Evolutionary conservation across 2,329 filamentous ascomycete species (phyloP).

Genomic region (Penicillium hordei): DNA sequence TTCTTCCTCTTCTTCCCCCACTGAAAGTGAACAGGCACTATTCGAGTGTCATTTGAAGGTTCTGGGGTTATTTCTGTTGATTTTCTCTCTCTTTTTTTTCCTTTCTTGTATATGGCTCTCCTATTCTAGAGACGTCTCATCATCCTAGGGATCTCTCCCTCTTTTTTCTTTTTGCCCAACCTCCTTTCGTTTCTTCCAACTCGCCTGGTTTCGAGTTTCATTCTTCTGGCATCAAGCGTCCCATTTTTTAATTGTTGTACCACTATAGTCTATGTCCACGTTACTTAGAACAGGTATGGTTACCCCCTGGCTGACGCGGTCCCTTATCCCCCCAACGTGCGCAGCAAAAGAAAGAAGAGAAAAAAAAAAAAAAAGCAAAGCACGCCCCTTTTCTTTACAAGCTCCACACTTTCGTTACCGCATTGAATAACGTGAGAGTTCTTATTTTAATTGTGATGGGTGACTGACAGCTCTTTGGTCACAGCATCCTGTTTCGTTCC

Average conservation of each 20-base stretch:
- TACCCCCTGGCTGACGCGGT: constrained; percentile 25
- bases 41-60: constrained; percentile 33
- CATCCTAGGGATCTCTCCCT: constrained; percentile 21
- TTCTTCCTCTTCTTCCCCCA: constrained; percentile 7
- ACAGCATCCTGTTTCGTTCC: constrained; percentile 21
- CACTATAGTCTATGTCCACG: constrained; percentile 33
- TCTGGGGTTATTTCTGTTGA: constrained; percentile 22
- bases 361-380: constrained; percentile 15
- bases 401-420: not conserved
- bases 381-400: constrained; percentile 6
- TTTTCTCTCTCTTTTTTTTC: constrained; percentile 12
- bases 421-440: constrained; percentile 4
- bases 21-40: constrained; percentile 23
- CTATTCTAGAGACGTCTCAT: constrained; percentile 28
- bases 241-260: constrained; percentile 33
- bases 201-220: constrained; percentile 28
- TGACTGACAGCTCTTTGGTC: constrained; percentile 26
- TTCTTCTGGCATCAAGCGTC: constrained; percentile 26
- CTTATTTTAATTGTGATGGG: constrained; percentile 11
- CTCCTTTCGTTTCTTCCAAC: constrained; percentile 20
- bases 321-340: constrained; percentile 13
- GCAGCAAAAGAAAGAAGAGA: not conserved
- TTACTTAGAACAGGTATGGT: constrained; percentile 35
- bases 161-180: constrained; percentile 26
- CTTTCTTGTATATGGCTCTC: constrained; percentile 37